phyloP scores from a whole-genome alignment of 2,329 filamentous ascomycete genomes.

The Colletotrichum tropicicola region DNA sequence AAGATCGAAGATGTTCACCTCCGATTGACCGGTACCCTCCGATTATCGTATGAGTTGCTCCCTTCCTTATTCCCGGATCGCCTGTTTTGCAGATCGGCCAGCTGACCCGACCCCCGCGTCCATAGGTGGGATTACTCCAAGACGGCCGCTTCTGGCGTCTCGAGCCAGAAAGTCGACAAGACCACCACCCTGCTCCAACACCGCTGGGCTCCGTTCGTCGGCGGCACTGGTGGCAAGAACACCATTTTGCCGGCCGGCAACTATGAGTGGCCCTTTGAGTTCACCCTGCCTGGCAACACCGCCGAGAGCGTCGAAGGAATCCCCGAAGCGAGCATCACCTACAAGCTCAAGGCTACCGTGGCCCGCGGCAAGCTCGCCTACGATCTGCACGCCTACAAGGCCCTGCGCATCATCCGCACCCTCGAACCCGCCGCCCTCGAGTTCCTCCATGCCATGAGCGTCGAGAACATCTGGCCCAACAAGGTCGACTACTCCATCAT shows the following conservation, averaged over 20 bases:
- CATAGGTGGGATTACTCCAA: constrained; percentile 60
- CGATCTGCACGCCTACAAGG: constrained; percentile 83
- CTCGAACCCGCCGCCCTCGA: constrained; percentile 80
- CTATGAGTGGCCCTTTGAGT: constrained; percentile 85
- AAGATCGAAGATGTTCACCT: constrained; percentile 79
- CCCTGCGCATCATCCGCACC: constrained; percentile 80
- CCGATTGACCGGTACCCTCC: constrained; percentile 74
- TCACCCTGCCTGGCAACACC: constrained; percentile 74
- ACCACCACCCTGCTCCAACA: constrained; percentile 71
- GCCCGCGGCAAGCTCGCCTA: constrained; percentile 88
- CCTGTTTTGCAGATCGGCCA: constrained; percentile 5
- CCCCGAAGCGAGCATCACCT: constrained; percentile 85
- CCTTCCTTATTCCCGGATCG: constrained; percentile 4
- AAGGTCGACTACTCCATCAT: constrained; percentile 97
- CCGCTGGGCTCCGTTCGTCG: constrained; percentile 74
- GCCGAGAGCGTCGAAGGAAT: constrained; percentile 93
- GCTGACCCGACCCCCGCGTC: constrained; percentile 10
- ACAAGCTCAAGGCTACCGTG: constrained; percentile 90
- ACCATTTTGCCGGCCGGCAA: constrained; percentile 75
- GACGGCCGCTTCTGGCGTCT: constrained; percentile 65
- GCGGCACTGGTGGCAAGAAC: constrained; percentile 62
- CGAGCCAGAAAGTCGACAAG: constrained; percentile 67
- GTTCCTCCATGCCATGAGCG: constrained; percentile 88
- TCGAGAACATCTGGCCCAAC: constrained; percentile 97
- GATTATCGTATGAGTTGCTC: constrained; percentile 67